Evolutionary conservation across 2,329 filamentous ascomycete genomes (phyloP).

Genomic region (Exophiala sideris): DNA sequence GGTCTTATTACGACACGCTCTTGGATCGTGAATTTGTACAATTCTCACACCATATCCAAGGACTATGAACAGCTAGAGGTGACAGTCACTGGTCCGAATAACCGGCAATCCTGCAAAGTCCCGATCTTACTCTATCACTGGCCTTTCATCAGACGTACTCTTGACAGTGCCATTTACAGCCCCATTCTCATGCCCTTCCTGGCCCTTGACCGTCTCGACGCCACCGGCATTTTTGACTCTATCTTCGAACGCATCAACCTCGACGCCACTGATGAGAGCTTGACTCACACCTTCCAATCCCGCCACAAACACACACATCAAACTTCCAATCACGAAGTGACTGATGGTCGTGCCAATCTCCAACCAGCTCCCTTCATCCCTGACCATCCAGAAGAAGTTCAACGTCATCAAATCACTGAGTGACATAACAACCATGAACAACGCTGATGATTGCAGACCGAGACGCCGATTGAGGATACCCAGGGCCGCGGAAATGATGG

Average conservation of each 20-base stretch:
- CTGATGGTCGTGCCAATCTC: conserved; percentile 97
- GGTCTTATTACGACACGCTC: too few species aligned
- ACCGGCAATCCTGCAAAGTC: too few species aligned
- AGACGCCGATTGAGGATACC: conserved; percentile 84
- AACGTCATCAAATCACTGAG: conserved; percentile 88
- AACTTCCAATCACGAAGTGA: conserved; percentile 89
- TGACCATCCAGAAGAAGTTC: conserved; percentile 97
- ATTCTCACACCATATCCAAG: too few species aligned
- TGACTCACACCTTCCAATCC: conserved; percentile 81
- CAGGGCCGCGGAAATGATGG: conserved; percentile 86
- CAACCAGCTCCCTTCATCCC: conserved; percentile 93
- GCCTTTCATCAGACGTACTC: conserved; percentile 3
- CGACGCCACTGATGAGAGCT: conserved; percentile 74
- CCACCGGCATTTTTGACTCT: conserved; percentile 10
- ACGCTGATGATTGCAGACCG: conserved; percentile 76
- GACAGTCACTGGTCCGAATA: too few species aligned
- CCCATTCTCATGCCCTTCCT: neutral
- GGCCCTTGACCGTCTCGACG: conserved; percentile 6
- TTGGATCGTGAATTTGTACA: too few species aligned
- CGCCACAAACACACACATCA: conserved; percentile 86
- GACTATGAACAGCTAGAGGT: too few species aligned
- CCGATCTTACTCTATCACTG: too few species aligned
- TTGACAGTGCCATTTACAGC: conserved; percentile 3
- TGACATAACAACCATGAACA: conserved; percentile 94
- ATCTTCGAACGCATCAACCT: conserved; percentile 40